Base-by-base conservation (phyloP, 2,329 filamentous ascomycete genomes). In the Fusarium sp. region DNA sequence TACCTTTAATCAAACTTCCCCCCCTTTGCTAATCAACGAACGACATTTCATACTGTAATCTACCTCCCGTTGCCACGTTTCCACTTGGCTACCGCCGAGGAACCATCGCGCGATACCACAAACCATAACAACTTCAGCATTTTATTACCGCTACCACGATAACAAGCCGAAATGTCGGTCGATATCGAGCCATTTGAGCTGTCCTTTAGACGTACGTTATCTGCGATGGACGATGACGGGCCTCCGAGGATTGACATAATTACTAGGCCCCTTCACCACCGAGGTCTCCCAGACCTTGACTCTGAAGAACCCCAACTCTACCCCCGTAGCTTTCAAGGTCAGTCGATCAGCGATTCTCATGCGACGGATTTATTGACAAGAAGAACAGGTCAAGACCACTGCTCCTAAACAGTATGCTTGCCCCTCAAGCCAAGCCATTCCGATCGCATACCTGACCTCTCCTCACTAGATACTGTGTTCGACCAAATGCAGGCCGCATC, bases 401-500 rank as follows among this genome's bases (percentile, higher is more conserved):
- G 96, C 96, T 56, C 96, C 96, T 39, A 98, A 98, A 86, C 96
- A 98, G 96, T 99, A 93, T 72, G 68, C 55, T 52, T 68, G 65
- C 75, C 69, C 70, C 62, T 77, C 70, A 44, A 39, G 41, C 26
- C 55, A 34, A 56, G 60, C 41, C 57, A 22, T 47, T 58, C 64
- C 58, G 64, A 45, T 62, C 64, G 66, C 60, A 73, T 71, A 68
- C 66, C 66, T 74, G 52, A 72, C 64, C 55, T 74, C 68, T 62
- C 28, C 68, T 59, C n/a, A 34, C 36, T 62, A 98, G 96, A 88
- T 99, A 99, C 86, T 98, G 96, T 83, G 96, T 98, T 67, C 92
- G 96, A 79, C 96, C 96, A 65, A 98, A 99, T 87, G 98, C 95
- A 59, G 96, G 96, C 79, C 93, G 95, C 82, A 96, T 99, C 83